These are phyloP conservation scores for Coniochaeta prunicola DNA, from an alignment of 2,329 filamentous ascomycete species.

Conservation along the genomic window DNA sequence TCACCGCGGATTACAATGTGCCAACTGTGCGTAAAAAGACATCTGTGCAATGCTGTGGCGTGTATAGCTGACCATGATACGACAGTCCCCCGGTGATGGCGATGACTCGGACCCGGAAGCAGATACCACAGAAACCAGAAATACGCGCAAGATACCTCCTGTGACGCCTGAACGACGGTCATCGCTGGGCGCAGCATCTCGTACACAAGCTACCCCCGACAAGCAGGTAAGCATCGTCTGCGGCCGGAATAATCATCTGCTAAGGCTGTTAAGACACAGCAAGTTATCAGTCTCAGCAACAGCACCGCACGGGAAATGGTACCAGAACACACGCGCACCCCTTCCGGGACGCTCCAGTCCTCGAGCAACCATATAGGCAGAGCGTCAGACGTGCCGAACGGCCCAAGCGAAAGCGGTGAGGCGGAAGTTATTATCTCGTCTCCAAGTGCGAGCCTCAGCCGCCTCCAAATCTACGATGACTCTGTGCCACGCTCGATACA, in stretches of 20 bases:
- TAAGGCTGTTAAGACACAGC: background rate
- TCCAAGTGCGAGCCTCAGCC: background rate
- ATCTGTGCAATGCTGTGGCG: background rate
- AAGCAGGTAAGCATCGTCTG: background rate
- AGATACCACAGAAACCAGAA: background rate
- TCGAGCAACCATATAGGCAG: background rate
- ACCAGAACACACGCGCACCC: background rate
- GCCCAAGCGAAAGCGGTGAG: background rate
- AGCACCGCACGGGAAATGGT: background rate
- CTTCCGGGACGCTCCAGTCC: background rate
- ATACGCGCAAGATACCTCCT: background rate
- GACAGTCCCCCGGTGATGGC: background rate
- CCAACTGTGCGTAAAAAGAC: background rate
- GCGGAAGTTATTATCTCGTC: background rate
- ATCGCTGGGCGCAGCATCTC: background rate
- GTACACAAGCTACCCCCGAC: background rate
- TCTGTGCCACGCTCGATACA: constrained; percentile 32
- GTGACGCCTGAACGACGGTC: background rate
- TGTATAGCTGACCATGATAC: background rate
- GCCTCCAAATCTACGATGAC: constrained; percentile 39
- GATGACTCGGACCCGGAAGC: background rate
- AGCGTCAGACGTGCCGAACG: background rate
- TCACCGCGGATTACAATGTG: background rate
- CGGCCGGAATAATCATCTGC: background rate
- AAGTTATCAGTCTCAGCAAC: background rate